These are phyloP conservation scores for Aspergillus homomorphus DNA, from an alignment of 495 filamentous ascomycete species.

Conservation along the genomic window DNA sequence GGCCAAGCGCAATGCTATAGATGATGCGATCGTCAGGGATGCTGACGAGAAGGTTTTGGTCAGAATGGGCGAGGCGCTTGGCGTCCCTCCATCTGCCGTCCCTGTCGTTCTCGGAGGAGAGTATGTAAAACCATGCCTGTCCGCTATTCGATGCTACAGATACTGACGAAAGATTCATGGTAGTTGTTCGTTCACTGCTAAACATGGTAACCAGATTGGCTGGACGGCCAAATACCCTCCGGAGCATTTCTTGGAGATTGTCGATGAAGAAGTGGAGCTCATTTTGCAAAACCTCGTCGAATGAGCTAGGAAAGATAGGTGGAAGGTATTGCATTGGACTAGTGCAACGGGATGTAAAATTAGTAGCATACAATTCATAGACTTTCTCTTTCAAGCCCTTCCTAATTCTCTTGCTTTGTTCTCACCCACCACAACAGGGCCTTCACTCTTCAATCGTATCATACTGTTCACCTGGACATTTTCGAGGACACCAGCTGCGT, in stretches of 20 bases:
- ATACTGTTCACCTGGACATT: no score
- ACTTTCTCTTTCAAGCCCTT: no score
- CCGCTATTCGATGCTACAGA: neutral
- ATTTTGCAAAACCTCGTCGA: conserved; percentile 23
- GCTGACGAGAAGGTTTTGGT: conserved; percentile 33
- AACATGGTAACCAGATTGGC: conserved; percentile 34
- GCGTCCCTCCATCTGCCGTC: conserved; percentile 27
- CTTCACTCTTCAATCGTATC: no score
- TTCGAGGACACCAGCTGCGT: no score
- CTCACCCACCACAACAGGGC: no score
- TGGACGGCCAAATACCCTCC: conserved; percentile 38
- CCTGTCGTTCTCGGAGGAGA: conserved; percentile 36
- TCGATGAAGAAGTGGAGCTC: conserved; percentile 36
- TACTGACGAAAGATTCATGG: neutral
- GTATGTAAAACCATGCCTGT: conserved; percentile 23
- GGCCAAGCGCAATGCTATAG: conserved; percentile 34
- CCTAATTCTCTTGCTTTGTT: no score
- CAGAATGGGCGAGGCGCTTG: conserved; percentile 37
- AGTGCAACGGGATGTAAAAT: no score
- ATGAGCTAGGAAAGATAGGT: no score
- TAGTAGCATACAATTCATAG: no score
- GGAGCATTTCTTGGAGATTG: conserved; percentile 39
- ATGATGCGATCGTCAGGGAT: conserved; percentile 26
- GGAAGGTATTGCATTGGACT: no score
- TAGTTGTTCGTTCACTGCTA: conserved; percentile 39